Base-by-base conservation (phyloP, 768 basidiomycete genomes). In the Strobilomyces dryophilus region DNA sequence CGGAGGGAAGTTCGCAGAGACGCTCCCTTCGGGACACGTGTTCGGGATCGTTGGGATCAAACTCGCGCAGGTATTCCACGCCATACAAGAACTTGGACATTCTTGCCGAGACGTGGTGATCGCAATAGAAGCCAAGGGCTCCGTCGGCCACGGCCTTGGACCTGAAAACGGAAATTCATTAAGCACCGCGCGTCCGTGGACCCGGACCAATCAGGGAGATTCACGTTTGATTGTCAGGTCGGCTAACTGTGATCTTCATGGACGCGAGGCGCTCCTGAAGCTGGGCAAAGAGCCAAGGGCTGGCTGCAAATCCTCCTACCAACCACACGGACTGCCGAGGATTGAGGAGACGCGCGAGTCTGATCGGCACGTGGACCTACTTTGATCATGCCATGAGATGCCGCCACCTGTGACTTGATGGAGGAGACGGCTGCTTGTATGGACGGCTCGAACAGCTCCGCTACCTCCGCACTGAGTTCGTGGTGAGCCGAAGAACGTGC, bases 71-170 rank as follows among this genome's bases (percentile, higher is more conserved):
- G 63, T 82, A 89, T 66, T 90, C 87, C 43, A 90, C 89, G 15
- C 89, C 89, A 62, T 90, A 92, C 81, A 89, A 83, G 63, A 80
- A 89, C 65, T 78, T 88, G 29, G 87, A 86, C 74, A 89, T 82
- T 41, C 89, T 80, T 21, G 89, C 86, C 5, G 86, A 86, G 51
- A 92, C 89, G 59, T 89, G 84, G 56, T 90, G 89, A 61, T 90
- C 89, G 58, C 85, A 87, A 68, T 89, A 90, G 68, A 90, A 92
- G 27, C 87, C 87, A 56, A 91, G 81, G 2, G 88, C 87, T 24
- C 89, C 89, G 57, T 92, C 87, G 29, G 89, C 87, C 8, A 90
- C 88, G 4, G 89, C 89, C 68, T 92, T 92, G 17, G 89, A 89
- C 14, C 88, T 90, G 58, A n/a, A 60, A 51, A 11, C 18, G 47